Conservation (phyloP, 1,284 basidiomycete genomes). For the Cutaneotrichosporon sp. region DNA sequence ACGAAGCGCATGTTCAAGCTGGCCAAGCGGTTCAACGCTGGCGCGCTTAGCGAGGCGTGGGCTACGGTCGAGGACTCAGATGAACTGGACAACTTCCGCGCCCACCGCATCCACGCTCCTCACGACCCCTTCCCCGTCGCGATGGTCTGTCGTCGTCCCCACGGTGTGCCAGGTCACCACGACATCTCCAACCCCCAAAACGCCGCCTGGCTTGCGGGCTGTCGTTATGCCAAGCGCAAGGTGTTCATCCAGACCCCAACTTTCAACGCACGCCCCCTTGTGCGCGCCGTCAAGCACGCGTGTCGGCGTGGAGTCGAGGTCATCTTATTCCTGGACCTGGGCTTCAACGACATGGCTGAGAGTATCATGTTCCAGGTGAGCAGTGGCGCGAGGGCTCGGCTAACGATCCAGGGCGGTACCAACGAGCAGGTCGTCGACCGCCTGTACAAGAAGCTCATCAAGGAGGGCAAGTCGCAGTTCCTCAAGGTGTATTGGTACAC, state of each 20-base stretch:
- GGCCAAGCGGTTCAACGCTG: slow-evolving; percentile 54
- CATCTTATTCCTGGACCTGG: slow-evolving; percentile 65
- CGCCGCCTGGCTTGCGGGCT: slow-evolving; percentile 71
- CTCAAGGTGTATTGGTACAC: slow-evolving; percentile 68
- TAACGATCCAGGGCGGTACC: slow-evolving; percentile 69
- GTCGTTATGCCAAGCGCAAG: slow-evolving; percentile 66
- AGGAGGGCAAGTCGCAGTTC: slow-evolving; percentile 58
- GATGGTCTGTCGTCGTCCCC: slow-evolving; percentile 68
- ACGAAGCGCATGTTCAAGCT: slow-evolving; percentile 51
- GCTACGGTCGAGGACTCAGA: slow-evolving; percentile 57
- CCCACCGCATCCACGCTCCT: slow-evolving; percentile 62
- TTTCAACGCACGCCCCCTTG: slow-evolving; percentile 69
- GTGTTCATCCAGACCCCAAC: slow-evolving; percentile 80
- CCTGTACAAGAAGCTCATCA: slow-evolving; percentile 62
- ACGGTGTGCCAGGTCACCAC: slow-evolving; percentile 59
- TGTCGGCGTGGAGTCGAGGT: slow-evolving; percentile 69
- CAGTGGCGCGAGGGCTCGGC: not conserved
- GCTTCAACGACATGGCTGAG: slow-evolving; percentile 67
- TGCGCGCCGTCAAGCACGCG: slow-evolving; percentile 66
- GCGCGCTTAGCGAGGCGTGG: slow-evolving; percentile 55
- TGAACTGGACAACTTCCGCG: slow-evolving; percentile 57
- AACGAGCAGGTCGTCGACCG: slow-evolving; percentile 72
- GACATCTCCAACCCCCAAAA: slow-evolving; percentile 69
- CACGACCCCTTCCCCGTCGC: slow-evolving; percentile 71
- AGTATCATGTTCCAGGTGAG: slow-evolving; percentile 17